phyloP scores from a whole-genome alignment of 192 early-diverging fungal species.

The Backusella westeae region DNA sequence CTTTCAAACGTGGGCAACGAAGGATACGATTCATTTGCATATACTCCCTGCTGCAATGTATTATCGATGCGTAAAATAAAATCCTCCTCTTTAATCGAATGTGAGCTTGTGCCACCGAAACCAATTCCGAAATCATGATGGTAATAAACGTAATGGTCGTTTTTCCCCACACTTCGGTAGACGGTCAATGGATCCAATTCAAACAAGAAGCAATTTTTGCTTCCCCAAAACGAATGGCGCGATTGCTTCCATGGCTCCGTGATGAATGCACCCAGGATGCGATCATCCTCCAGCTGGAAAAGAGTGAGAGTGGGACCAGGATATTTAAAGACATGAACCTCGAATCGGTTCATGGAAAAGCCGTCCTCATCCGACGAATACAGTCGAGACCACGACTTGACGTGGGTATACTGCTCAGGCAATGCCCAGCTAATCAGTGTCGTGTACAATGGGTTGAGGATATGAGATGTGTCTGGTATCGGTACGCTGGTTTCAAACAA shows the following conservation, averaged over 20 bases:
- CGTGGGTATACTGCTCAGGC: conserved; percentile 23
- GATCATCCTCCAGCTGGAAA: conserved; percentile 32
- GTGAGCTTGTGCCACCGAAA: conserved; percentile 25
- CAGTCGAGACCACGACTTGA: conserved; percentile 37
- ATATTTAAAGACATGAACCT: conserved; percentile 55
- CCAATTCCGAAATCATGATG: conserved; percentile 33
- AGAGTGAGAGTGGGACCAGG: conserved; percentile 50
- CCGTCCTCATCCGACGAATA: conserved; percentile 51
- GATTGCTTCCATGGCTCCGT: conserved; percentile 53
- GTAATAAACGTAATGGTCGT: conserved; percentile 33
- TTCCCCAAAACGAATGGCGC: conserved; percentile 44
- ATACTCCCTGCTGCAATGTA: conserved; percentile 44
- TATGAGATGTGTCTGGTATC: conserved; percentile 14
- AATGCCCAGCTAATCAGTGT: conserved; percentile 47
- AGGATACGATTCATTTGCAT: conserved; percentile 42
- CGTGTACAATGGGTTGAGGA: conserved; percentile 37
- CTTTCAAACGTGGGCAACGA: conserved; percentile 28
- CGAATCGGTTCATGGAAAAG: conserved; percentile 58
- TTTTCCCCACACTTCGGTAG: conserved; percentile 27
- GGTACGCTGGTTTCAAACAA: conserved; percentile 19
- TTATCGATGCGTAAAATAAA: conserved; percentile 47
- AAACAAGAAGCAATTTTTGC: conserved; percentile 39
- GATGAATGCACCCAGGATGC: conserved; percentile 45
- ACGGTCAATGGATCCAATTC: conserved; percentile 49
- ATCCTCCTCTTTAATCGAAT: conserved; percentile 21